Evolutionary conservation across 768 basidiomycete species (phyloP), one percentile per base, ranked within the genome.

Genomic region (Hydnum rufescens): DNA sequence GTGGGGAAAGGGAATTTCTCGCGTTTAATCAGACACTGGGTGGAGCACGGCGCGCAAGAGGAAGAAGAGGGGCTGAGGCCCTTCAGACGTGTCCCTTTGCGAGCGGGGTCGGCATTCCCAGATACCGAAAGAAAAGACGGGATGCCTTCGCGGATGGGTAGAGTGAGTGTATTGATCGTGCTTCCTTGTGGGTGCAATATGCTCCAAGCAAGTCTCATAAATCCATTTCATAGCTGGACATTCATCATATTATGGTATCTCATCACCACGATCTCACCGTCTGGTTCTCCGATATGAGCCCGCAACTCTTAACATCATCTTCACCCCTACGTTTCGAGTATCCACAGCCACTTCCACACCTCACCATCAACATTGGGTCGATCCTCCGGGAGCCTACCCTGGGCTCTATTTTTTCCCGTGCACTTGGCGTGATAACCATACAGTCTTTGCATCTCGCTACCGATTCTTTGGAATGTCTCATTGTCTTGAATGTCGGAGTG

Each of bases 271-370:
- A 88, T 61, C 66, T 77, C 19, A 73, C 71, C 3, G 65, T 90
- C 19, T 74, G 72, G 52, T 82, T 90, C 63, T 75, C 76, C 57
- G 87, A 93, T 62, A 63, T 79, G 39, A 85, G 83, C 51, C 71
- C 76, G 3, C 78, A 81, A 28, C 68, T 87, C 2, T 65, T 86
- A 2, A 65, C 74, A 4, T 39, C 36, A 13, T 68, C 70, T 3
- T 67, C 68, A 5, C 74, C 80, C 3, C 62, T 86, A 1, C 64
- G 71, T 25, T 67, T 71, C 51, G 70, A 77, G 53, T 89, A 77
- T 58, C 87, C 88, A 0, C 68, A 70, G n/a, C 66, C 73, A 1
- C 67, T 86, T 5, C 71, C 73, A 3, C 67, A 71, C 18, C 70
- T 87, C 25, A 77, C 72, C 2, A 74, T 88, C 49, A 72, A 80